These are phyloP conservation scores for Solanum infundibuliforme DNA, from an alignment of 257 asterid genomes.

Conservation along the genomic window DNA sequence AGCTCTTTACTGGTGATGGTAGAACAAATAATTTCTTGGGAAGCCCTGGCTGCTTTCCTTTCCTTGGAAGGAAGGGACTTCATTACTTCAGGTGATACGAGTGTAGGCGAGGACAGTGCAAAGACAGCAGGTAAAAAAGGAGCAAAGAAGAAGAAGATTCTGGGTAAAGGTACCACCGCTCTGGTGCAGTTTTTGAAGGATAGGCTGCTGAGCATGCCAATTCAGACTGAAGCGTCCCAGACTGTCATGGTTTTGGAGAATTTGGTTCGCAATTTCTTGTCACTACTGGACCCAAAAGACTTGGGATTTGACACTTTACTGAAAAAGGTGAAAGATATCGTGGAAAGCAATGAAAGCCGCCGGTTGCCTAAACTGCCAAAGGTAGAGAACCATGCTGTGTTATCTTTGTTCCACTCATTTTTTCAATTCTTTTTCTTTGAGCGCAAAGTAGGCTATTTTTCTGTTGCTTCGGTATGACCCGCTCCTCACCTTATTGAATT, in stretches of 20 bases:
- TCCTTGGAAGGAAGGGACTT: conserved; percentile 51
- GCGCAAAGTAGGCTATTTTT: background rate
- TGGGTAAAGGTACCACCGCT: conserved; percentile 68
- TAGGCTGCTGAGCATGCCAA: conserved; percentile 20
- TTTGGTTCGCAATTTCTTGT: conserved; percentile 20
- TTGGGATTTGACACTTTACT: conserved; percentile 33
- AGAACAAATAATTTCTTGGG: conserved; percentile 61
- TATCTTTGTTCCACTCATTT: background rate
- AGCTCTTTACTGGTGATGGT: conserved; percentile 37
- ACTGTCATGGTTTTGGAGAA: conserved; percentile 18
- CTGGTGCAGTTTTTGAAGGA: conserved; percentile 68
- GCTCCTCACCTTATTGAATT: background rate
- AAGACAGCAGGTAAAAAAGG: conserved; percentile 22
- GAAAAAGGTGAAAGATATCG: conserved; percentile 70
- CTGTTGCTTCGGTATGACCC: background rate
- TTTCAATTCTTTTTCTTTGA: background rate
- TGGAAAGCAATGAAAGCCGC: conserved; percentile 81
- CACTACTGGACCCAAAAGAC: conserved; percentile 44
- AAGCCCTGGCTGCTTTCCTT: conserved; percentile 55
- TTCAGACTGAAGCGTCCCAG: conserved; percentile 6
- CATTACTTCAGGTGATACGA: conserved; percentile 5
- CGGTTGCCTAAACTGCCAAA: conserved; percentile 81
- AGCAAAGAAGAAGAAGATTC: conserved; percentile 59
- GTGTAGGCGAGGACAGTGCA: conserved; percentile 9
- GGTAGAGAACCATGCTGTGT: conserved; percentile 29